phyloP scores from a whole-genome alignment of 2,329 filamentous ascomycete genomes.

The Alternaria incomplexa region DNA sequence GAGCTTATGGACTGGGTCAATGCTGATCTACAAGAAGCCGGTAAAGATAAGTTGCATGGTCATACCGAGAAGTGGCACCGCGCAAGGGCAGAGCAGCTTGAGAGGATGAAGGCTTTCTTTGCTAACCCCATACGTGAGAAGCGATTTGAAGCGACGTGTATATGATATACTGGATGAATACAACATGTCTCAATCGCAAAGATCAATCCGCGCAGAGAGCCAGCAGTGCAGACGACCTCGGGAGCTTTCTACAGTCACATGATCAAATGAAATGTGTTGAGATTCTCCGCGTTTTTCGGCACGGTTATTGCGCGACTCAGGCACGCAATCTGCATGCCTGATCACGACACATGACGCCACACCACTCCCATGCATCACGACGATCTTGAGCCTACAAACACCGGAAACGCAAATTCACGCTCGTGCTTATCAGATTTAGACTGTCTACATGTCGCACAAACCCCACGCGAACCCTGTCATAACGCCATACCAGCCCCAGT shows the following conservation, averaged over 20 bases:
- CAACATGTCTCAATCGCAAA: background rate
- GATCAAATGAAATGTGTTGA: background rate
- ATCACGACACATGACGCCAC: conserved; percentile 4
- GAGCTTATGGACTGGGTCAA: conserved; percentile 51
- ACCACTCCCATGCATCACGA: background rate
- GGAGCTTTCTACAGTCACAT: background rate
- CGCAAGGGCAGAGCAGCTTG: conserved; percentile 41
- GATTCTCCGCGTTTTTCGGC: background rate
- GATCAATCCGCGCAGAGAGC: background rate
- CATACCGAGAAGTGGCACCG: conserved; percentile 47
- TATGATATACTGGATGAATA: background rate
- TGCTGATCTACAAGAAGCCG: conserved; percentile 25
- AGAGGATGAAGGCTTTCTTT: conserved; percentile 42
- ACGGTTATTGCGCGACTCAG: background rate
- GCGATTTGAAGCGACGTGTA: conserved; percentile 13
- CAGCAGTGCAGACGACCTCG: too few species aligned
- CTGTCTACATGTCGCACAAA: background rate
- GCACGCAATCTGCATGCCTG: conserved; percentile 3
- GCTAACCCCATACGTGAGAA: background rate
- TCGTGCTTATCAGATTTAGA: background rate
- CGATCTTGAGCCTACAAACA: background rate
- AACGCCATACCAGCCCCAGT: conserved; percentile 7
- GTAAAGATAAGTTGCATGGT: conserved; percentile 31
- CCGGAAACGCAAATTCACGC: background rate
- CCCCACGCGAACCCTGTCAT: conserved; percentile 6